Percentiles rank a stretch among this genome's conserved stretches.
phyloP scores from a whole-genome alignment of 2,329 filamentous ascomycete species.

The Bipolaris zeicola region DNA sequence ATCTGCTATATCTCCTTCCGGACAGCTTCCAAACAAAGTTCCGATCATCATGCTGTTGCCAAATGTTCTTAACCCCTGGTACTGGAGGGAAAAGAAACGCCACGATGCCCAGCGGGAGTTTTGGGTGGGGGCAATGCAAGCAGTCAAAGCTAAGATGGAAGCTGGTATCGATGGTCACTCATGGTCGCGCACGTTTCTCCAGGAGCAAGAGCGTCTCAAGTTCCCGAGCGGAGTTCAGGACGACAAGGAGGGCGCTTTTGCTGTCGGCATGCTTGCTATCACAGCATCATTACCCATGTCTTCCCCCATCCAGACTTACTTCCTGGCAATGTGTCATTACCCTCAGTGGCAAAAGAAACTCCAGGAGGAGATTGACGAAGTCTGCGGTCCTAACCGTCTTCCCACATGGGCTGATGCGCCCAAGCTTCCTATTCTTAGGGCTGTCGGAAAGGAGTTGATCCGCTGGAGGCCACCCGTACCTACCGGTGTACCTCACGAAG shows the following conservation, averaged over 20 bases:
- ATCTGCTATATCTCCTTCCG: background rate
- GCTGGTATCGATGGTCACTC: background rate
- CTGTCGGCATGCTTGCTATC: slow-evolving; percentile 7
- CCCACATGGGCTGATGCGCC: slow-evolving; percentile 15
- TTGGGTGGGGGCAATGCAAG: slow-evolving; percentile 5
- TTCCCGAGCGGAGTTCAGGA: background rate
- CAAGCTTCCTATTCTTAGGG: slow-evolving; percentile 14
- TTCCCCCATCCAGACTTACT: slow-evolving; percentile 4
- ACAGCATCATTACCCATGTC: slow-evolving; percentile 8
- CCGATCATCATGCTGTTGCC: background rate
- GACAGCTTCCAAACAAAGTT: slow-evolving; percentile 2
- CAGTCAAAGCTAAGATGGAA: slow-evolving; percentile 6
- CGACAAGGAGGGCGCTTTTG: slow-evolving; percentile 5
- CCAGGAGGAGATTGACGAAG: slow-evolving; percentile 63
- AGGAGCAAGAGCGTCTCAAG: slow-evolving; percentile 6
- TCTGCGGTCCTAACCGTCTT: slow-evolving; percentile 51
- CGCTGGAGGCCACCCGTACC: slow-evolving; percentile 24
- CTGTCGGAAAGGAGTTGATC: slow-evolving; percentile 23
- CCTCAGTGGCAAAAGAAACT: slow-evolving; percentile 60
- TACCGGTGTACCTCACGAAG: slow-evolving; percentile 20
- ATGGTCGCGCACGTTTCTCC: slow-evolving; percentile 6
- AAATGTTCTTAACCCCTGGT: slow-evolving; percentile 3
- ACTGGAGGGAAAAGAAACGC: slow-evolving; percentile 5
- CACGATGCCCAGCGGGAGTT: slow-evolving; percentile 1
- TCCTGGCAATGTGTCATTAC: slow-evolving; percentile 44